Percentiles rank a stretch among this genome's conserved stretches.
Conservation (phyloP, 192 early-diverging fungal species). For the Coemansia nantahalensis region DNA sequence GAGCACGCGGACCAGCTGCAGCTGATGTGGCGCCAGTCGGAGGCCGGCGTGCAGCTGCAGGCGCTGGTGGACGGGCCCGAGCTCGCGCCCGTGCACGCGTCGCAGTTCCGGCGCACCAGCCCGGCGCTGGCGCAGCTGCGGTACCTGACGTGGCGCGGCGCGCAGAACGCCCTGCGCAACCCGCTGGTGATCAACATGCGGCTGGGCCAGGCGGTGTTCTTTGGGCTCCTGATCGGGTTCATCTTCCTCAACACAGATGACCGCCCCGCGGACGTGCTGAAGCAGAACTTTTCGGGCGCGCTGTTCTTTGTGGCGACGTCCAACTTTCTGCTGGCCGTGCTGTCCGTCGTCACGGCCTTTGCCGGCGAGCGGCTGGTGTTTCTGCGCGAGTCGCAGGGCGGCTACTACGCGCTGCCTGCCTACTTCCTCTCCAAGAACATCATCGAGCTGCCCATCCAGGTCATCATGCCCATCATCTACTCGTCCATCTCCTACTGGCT, state of each 20-base stretch:
- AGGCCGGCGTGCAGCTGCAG: slow-evolving; percentile 19
- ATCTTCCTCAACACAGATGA: slow-evolving; percentile 54
- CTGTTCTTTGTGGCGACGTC: slow-evolving; percentile 55
- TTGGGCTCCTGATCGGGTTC: slow-evolving; percentile 56
- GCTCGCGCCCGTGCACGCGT: slow-evolving; percentile 10
- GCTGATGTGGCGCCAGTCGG: slow-evolving; percentile 39
- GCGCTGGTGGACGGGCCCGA: slow-evolving; percentile 20
- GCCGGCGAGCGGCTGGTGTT: slow-evolving; percentile 57
- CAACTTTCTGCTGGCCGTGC: slow-evolving; percentile 44
- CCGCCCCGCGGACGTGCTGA: slow-evolving; percentile 21
- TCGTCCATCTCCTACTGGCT: slow-evolving; percentile 56
- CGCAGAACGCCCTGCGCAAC: slow-evolving; percentile 54
- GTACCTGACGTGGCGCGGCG: slow-evolving; percentile 48
- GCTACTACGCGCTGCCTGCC: slow-evolving; percentile 57
- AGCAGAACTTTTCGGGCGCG: slow-evolving; percentile 56
- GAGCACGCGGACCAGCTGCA: slow-evolving; percentile 26
- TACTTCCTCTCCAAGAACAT: slow-evolving; percentile 59
- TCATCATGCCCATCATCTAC: slow-evolving; percentile 49
- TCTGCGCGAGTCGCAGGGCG: slow-evolving; percentile 55
- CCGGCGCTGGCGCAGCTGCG: slow-evolving; percentile 33
- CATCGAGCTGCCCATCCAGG: slow-evolving; percentile 56
- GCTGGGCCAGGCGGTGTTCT: slow-evolving; percentile 42
- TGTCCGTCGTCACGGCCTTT: slow-evolving; percentile 56
- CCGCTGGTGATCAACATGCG: slow-evolving; percentile 51
- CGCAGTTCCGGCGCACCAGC: slow-evolving; percentile 30